phyloP scores from a whole-genome alignment of 768 basidiomycete species.

The Clavulina sp. region DNA sequence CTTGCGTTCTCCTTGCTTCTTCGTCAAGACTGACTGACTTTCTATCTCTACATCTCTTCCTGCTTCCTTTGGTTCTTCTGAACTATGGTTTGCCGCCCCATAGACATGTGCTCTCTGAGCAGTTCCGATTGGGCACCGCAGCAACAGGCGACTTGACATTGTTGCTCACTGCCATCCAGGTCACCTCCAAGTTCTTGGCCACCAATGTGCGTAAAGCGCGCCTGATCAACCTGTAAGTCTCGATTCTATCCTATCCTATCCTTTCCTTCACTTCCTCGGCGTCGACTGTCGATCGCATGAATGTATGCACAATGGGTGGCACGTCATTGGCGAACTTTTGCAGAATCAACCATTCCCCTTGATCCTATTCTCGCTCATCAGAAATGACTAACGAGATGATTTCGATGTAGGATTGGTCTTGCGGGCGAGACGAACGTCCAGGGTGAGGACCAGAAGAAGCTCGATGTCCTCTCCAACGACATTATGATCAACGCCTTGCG shows the following conservation, averaged over 20 bases:
- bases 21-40: too few relatives aligned
- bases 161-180: slow-evolving; percentile 91
- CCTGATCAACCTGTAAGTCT: slow-evolving; percentile 76
- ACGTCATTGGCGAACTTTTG: too few relatives aligned
- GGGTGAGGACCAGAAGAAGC: slow-evolving; percentile 99
- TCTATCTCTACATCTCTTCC: background rate
- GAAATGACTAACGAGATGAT: slow-evolving; percentile 3
- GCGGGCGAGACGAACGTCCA: slow-evolving; percentile 95
- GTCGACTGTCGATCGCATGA: too few relatives aligned
- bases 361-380: too few relatives aligned
- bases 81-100: slow-evolving; percentile 1
- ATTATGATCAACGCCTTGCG: slow-evolving; percentile 99
- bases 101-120: slow-evolving; percentile 82
- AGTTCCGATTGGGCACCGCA: slow-evolving; percentile 58
- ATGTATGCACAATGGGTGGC: too few relatives aligned
- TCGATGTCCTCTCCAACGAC: slow-evolving; percentile 93
- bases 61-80: slow-evolving; percentile 4
- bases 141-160: slow-evolving; percentile 92
- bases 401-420: slow-evolving; percentile 60
- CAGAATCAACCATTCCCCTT: too few relatives aligned
- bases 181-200: slow-evolving; percentile 93
- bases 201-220: slow-evolving; percentile 95
- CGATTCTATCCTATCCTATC: background rate
- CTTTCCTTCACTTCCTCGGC: too few relatives aligned
- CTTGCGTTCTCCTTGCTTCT: too few relatives aligned